Evolutionary conservation across 345 rosid genomes (phyloP).

Genomic region (Hypericum androsaemum): DNA sequence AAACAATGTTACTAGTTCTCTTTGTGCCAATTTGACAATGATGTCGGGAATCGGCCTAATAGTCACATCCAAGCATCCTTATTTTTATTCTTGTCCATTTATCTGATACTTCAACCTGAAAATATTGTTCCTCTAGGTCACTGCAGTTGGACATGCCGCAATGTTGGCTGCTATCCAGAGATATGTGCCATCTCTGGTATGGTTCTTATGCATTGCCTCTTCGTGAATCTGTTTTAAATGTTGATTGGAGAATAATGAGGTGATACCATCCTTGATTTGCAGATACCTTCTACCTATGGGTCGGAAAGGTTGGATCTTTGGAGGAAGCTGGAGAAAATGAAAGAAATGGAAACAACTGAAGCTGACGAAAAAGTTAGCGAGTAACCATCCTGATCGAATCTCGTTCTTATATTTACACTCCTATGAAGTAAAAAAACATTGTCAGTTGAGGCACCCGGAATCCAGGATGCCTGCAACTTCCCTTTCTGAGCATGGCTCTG

Average conservation of each 20-base stretch:
- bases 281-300: conserved; percentile 96
- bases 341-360: conserved; percentile 51
- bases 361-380: conserved; percentile 37
- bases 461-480: background rate
- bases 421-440: conserved; percentile 1
- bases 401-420: conserved; percentile 13
- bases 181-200: conserved; percentile 77
- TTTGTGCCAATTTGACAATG: no score
- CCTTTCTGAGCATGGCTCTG: background rate
- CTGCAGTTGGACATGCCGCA: conserved; percentile 97
- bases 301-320: conserved; percentile 78
- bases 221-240: background rate
- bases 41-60: no score
- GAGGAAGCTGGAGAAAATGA: conserved; percentile 87
- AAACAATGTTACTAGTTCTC: no score
- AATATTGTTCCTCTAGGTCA: conserved; percentile 41
- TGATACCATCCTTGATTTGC: conserved; percentile 17
- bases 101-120: background rate
- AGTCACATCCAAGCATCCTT: no score
- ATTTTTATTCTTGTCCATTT: background rate
- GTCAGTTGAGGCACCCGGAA: conserved; percentile 4
- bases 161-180: conserved; percentile 93
- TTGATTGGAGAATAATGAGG: background rate
- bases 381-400: conserved; percentile 33
- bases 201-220: conserved; percentile 6